A percentile compares a stretch with the other conserved stretches of the same genome.
phyloP scores from a whole-genome alignment of 2,329 filamentous ascomycete genomes.

The Furcasterigmium sp. region DNA sequence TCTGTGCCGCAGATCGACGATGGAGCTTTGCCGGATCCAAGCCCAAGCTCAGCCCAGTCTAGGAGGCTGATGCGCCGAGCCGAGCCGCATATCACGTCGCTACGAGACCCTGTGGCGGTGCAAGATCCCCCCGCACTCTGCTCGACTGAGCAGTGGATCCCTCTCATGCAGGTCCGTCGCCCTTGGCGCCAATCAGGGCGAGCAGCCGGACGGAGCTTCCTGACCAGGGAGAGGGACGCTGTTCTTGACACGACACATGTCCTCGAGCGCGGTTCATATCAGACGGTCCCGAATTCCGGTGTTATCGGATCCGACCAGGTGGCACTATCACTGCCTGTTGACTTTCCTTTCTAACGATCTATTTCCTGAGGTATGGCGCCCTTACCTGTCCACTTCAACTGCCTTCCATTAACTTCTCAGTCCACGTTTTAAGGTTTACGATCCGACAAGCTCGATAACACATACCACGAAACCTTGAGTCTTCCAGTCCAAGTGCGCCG shows the following conservation, averaged over 20 bases:
- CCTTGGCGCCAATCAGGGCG: not conserved
- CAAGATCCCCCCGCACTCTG: not conserved
- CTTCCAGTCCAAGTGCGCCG: too few relatives aligned
- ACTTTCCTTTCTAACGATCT: constrained; percentile 1
- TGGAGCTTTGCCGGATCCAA: not conserved
- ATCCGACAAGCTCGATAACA: not conserved
- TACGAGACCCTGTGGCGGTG: not conserved
- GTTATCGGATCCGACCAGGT: not conserved
- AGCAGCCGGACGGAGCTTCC: not conserved
- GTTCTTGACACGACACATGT: not conserved
- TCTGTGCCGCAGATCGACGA: too few relatives aligned
- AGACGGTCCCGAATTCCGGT: not conserved
- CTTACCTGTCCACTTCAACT: constrained; percentile 11
- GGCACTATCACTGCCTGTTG: not conserved
- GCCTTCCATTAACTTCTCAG: constrained; percentile 11
- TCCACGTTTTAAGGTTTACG: constrained; percentile 4
- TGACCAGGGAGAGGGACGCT: not conserved
- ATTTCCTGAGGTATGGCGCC: too few relatives aligned
- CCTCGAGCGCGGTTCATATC: not conserved
- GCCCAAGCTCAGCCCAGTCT: not conserved
- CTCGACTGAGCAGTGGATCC: not conserved
- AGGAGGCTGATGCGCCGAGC: not conserved
- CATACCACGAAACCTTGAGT: not conserved
- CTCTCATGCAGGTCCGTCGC: not conserved
- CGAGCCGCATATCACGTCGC: not conserved